These are phyloP conservation scores for Keqinozyma sinolaborantium DNA, from an alignment of 1,139 yeast genomes.

Conservation along the genomic window DNA sequence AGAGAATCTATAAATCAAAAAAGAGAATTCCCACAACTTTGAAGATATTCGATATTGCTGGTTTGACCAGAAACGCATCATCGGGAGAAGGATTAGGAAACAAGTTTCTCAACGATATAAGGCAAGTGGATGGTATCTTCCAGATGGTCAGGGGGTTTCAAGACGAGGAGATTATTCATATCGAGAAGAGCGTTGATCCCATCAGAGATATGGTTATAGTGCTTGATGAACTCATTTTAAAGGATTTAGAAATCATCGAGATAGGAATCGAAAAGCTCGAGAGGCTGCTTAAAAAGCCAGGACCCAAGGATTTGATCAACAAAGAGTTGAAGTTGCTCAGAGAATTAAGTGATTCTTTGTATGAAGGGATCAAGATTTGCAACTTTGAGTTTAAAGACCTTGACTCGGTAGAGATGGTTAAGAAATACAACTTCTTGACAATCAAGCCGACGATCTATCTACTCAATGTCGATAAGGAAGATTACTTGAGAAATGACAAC, in stretches of 20 bases:
- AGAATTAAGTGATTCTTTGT: conserved; percentile 46
- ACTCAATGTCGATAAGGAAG: conserved; percentile 57
- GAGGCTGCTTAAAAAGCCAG: conserved; percentile 41
- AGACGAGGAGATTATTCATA: conserved; percentile 68
- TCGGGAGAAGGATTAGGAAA: conserved; percentile 78
- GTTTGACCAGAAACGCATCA: conserved; percentile 69
- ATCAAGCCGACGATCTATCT: conserved; percentile 68
- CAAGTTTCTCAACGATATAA: conserved; percentile 66
- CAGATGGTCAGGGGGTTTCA: conserved; percentile 68
- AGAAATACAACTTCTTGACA: conserved; percentile 58
- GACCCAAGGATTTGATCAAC: conserved; percentile 25
- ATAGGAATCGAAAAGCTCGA: conserved; percentile 45
- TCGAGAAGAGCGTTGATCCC: conserved; percentile 65
- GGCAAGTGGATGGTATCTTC: conserved; percentile 71
- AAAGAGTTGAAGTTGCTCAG: conserved; percentile 46
- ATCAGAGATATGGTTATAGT: conserved; percentile 65
- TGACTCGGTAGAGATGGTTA: conserved; percentile 56
- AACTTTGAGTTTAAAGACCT: conserved; percentile 45
- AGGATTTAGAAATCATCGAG: conserved; percentile 68
- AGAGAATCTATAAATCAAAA: conserved; percentile 44
- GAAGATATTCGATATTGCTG: conserved; percentile 71
- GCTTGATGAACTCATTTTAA: conserved; percentile 67
- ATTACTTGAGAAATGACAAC: conserved; percentile 42
- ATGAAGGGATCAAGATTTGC: conserved; percentile 56
- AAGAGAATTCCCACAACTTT: conserved; percentile 54